Percentiles rank a stretch among this genome's conserved stretches.
phyloP scores from a whole-genome alignment of 1,284 basidiomycete genomes.

The Vanrija humicola region DNA sequence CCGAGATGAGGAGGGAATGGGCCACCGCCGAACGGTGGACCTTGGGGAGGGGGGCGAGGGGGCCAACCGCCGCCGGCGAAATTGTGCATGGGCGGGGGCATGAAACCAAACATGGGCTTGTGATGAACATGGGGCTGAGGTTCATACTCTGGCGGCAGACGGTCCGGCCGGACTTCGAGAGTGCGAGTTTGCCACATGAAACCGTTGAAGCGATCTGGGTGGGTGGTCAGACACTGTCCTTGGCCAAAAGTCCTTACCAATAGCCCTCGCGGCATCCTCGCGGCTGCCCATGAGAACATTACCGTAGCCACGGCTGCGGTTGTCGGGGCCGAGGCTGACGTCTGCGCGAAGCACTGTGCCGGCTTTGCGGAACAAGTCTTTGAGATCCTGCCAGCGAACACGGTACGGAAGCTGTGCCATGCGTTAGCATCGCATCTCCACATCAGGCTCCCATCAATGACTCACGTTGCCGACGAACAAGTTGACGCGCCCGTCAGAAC shows the following conservation, averaged over 20 bases:
- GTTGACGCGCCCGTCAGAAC: slow-evolving; percentile 76
- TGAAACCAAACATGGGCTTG: slow-evolving; percentile 21
- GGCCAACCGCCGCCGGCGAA: slow-evolving; percentile 12
- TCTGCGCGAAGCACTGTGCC: slow-evolving; percentile 94
- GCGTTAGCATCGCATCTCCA: slow-evolving; percentile 1
- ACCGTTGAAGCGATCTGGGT: slow-evolving; percentile 66
- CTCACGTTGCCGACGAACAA: slow-evolving; percentile 83
- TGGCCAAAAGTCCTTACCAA: slow-evolving; percentile 48
- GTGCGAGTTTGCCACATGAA: slow-evolving; percentile 88
- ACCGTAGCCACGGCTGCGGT: slow-evolving; percentile 86
- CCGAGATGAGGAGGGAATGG: slow-evolving; percentile 15
- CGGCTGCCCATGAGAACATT: slow-evolving; percentile 86
- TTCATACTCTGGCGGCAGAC: slow-evolving; percentile 60
- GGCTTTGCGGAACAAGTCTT: slow-evolving; percentile 91
- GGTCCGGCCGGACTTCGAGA: slow-evolving; percentile 80
- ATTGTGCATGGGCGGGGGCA: slow-evolving; percentile 15
- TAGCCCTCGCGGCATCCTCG: slow-evolving; percentile 84
- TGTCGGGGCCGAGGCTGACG: slow-evolving; percentile 86
- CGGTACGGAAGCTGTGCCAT: slow-evolving; percentile 72
- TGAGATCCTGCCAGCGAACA: slow-evolving; percentile 95
- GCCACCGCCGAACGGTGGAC: slow-evolving; percentile 27
- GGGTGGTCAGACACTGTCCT: background rate
- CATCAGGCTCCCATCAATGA: slow-evolving; percentile 14
- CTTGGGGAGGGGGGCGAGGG: slow-evolving; percentile 15
- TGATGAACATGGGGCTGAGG: slow-evolving; percentile 48